Percentiles rank a stretch among this genome's conserved stretches.
Conservation (phyloP, 306 rosid species). For the Quillaja saponaria region DNA sequence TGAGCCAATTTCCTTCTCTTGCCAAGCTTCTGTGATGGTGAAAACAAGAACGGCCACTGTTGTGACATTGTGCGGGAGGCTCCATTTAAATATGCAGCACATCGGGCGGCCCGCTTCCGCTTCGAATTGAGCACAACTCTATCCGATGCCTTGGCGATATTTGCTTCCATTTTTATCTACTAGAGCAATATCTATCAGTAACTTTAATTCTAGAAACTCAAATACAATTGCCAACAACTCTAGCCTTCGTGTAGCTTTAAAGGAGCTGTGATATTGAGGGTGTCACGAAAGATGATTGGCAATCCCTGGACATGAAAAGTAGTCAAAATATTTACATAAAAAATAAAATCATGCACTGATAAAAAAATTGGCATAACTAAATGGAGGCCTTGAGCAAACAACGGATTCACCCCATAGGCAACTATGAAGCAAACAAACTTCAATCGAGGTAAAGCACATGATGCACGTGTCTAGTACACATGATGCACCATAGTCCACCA, state of each 20-base stretch:
- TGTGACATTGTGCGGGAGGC: constrained; percentile 36
- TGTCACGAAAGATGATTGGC: constrained; percentile 36
- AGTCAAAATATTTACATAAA: constrained; percentile 15
- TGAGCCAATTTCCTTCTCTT: constrained; percentile 55
- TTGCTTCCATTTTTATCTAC: constrained; percentile 62
- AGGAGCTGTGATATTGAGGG: constrained; percentile 21
- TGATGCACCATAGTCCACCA: no score
- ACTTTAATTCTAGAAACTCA: constrained; percentile 48
- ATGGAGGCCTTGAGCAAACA: not conserved
- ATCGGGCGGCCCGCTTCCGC: constrained; percentile 51
- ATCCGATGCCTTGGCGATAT: constrained; percentile 67
- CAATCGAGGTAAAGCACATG: not conserved
- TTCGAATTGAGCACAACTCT: constrained; percentile 45
- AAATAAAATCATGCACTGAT: constrained; percentile 2
- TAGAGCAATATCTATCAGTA: constrained; percentile 54
- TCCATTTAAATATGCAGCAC: constrained; percentile 42
- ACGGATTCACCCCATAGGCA: not conserved
- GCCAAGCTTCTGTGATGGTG: constrained; percentile 29
- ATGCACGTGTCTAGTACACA: no score
- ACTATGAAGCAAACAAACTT: not conserved
- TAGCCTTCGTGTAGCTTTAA: constrained; percentile 37
- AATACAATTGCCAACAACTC: constrained; percentile 33
- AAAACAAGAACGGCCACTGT: constrained; percentile 24
- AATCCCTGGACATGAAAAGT: constrained; percentile 50
- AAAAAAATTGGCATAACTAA: constrained; percentile 6